A percentile compares a stretch with the other conserved stretches of the same genome.
Evolutionary conservation across 164 flowering plant genomes (phyloP).

Genomic region (Vitis cinerea): DNA sequence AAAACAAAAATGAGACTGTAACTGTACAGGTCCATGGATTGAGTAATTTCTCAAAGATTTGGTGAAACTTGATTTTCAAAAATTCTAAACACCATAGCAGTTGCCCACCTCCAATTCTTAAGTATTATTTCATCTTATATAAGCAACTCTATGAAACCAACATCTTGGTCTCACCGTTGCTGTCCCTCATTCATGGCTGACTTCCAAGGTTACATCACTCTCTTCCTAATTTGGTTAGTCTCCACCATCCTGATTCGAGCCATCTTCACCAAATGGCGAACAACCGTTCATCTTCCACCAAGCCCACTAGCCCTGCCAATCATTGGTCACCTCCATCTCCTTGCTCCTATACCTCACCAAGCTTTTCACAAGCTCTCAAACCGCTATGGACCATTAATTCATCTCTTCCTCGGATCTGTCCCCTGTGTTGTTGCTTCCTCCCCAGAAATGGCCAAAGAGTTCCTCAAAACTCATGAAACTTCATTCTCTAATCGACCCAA

Average conservation of each 20-base stretch:
- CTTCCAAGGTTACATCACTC: slow-evolving; percentile 5
- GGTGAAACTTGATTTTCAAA: no score
- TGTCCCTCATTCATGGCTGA: slow-evolving; percentile 6
- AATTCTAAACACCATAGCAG: no score
- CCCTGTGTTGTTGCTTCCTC: slow-evolving; percentile 40
- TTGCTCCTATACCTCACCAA: slow-evolving; percentile 36
- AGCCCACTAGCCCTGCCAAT: slow-evolving; percentile 45
- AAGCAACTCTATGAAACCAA: no score
- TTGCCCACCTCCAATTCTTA: no score
- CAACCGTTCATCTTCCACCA: slow-evolving; percentile 28
- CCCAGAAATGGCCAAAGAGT: slow-evolving; percentile 37
- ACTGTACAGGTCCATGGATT: no score
- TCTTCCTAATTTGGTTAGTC: slow-evolving; percentile 15
- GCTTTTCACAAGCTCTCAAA: slow-evolving; percentile 36
- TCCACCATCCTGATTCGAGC: slow-evolving; percentile 12
- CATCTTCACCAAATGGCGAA: slow-evolving; percentile 3
- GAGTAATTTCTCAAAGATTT: no score
- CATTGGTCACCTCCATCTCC: slow-evolving; percentile 44
- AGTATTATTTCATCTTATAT: no score
- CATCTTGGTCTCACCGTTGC: no score
- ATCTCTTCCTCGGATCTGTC: slow-evolving; percentile 31
- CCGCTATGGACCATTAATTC: slow-evolving; percentile 37
- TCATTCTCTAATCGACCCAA: slow-evolving; percentile 29
- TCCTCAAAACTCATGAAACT: slow-evolving; percentile 46
- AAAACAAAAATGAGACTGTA: no score